phyloP scores from a whole-genome alignment of 768 basidiomycete species.

The Tricholoma bakamatsutake region DNA sequence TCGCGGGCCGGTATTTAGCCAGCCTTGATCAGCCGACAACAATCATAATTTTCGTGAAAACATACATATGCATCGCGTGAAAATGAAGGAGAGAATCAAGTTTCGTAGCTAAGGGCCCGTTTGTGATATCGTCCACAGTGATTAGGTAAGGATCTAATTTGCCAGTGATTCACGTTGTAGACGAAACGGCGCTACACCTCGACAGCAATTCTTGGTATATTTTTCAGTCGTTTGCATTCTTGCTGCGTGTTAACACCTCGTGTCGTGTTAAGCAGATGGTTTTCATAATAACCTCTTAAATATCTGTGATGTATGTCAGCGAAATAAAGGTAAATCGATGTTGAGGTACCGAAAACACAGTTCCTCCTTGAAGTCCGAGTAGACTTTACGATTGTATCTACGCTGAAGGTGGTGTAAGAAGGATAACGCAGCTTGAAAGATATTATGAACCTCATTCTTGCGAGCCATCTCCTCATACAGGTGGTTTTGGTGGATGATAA shows the following conservation, averaged over 20 bases:
- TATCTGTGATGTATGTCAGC: slow-evolving; percentile 37
- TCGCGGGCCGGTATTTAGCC: too few species aligned
- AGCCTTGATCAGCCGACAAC: too few species aligned
- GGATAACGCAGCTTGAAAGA: not conserved
- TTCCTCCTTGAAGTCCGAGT: slow-evolving; percentile 76
- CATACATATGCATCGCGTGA: too few species aligned
- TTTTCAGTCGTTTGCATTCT: slow-evolving; percentile 64
- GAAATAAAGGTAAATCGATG: not conserved
- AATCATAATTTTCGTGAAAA: too few species aligned
- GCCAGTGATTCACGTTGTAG: not conserved
- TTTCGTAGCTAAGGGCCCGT: too few species aligned
- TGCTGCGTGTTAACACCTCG: slow-evolving; percentile 47
- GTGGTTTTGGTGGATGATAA: slow-evolving; percentile 85
- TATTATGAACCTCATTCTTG: slow-evolving; percentile 53
- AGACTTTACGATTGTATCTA: slow-evolving; percentile 69
- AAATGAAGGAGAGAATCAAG: too few species aligned
- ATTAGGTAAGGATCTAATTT: not conserved
- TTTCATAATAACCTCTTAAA: slow-evolving; percentile 51
- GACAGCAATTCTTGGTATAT: slow-evolving; percentile 33
- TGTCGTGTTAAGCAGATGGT: slow-evolving; percentile 43
- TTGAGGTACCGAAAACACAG: slow-evolving; percentile 52
- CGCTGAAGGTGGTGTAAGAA: slow-evolving; percentile 36
- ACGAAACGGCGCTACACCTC: slow-evolving; percentile 23
- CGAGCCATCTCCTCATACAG: slow-evolving; percentile 72
- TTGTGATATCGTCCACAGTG: too few species aligned